Conservation (phyloP, 176 grass and related monocot genomes). For the Ensete glaucum region DNA sequence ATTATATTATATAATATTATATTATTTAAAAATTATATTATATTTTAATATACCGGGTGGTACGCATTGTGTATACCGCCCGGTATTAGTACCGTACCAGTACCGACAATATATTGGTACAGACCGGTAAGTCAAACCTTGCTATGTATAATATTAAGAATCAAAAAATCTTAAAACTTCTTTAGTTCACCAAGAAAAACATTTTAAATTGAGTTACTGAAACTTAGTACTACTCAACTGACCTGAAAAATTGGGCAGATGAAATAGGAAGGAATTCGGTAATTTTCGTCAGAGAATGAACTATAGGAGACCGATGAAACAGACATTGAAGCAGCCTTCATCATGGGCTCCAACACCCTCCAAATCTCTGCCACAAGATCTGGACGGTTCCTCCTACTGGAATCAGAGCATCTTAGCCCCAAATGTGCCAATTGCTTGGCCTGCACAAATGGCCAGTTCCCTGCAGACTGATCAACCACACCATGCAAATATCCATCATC, state of each 20-base stretch:
- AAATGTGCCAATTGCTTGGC: constrained; percentile 68
- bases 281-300: background rate
- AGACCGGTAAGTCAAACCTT: too few relatives aligned
- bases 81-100: too few relatives aligned
- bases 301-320: constrained; percentile 2
- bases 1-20: too few relatives aligned
- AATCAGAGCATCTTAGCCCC: constrained; percentile 56
- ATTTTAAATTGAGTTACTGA: too few relatives aligned
- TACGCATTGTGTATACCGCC: too few relatives aligned
- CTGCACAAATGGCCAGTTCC: constrained; percentile 59
- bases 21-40: too few relatives aligned
- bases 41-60: too few relatives aligned
- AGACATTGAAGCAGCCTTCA: constrained; percentile 18
- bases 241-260: constrained; percentile 79
- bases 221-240: background rate
- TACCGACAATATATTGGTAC: too few relatives aligned
- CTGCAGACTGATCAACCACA: constrained; percentile 26
- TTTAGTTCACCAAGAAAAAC: too few relatives aligned
- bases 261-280: constrained; percentile 42
- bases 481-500: constrained; percentile 30
- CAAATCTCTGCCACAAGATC: constrained; percentile 51
- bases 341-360: constrained; percentile 51
- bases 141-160: too few relatives aligned
- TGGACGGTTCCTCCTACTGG: constrained; percentile 42
- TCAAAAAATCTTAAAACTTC: too few relatives aligned